Base-by-base conservation (phyloP, 106 monocot species). In the Agapanthus africanus region DNA sequence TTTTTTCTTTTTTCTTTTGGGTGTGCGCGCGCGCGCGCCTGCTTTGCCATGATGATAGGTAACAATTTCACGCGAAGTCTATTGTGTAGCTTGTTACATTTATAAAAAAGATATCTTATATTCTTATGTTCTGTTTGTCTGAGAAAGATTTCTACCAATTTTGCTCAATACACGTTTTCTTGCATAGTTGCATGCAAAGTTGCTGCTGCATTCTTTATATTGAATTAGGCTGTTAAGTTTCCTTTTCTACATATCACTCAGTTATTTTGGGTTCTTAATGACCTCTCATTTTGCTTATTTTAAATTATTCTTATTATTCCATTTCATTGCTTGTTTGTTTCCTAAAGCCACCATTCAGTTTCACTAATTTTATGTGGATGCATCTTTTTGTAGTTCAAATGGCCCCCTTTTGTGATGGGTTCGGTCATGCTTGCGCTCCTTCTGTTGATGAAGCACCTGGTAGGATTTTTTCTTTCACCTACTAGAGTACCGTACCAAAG, bases 401-500 rank as follows among this genome's bases (percentile, higher is more conserved):
- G 99, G 99, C 99, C 84, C 14, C 99, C 99, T 42, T 99, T 99
- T 74, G 50, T 93, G 59, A 87, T 99, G 99, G 99, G 99, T 71
- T 90, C 79, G 10, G 56, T 61, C 72, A 85, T 77, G 63, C 93
- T 99, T 70, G 76, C 78, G 26, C 71, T 93, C 68, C 90, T 99
- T 81, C 80, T 99, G 44, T 22, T 74, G 25, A 99, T 99, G 99
- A 99, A 99, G 60, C 73, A 93, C 69, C 60, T 90, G 90, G 99
- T 99, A 81, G 4, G 76, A 70, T n/a, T 5, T 65, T 54, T 77
- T 66, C 3, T 28, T 22, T 40, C 41, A 40, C 66, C 26, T 66
- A 14, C 42, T 42, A 39, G 13, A 66, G 19, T 64, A 42, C 3
- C 14, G 25, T 66, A 40, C 23, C 25, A 22, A 27, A 31, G 16